These are phyloP conservation scores for Neostapfia colusana DNA, from an alignment of 176 grass and related monocot species.

Conservation along the genomic window DNA sequence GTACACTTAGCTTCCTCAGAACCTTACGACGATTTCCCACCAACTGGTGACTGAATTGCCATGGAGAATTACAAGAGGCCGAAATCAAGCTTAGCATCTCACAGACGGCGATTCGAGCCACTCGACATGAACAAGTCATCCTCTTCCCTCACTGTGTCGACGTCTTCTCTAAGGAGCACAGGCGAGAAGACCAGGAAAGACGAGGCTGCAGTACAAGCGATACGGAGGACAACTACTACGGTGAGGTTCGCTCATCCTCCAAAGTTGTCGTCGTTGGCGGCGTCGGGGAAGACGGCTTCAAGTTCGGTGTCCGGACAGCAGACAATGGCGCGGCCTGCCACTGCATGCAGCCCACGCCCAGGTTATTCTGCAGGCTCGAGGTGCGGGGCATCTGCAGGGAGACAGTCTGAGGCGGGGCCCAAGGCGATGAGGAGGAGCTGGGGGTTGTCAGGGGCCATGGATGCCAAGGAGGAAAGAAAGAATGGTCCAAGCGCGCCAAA, in stretches of 20 bases:
- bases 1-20: background rate
- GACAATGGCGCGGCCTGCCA: constrained; percentile 22
- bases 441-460: background rate
- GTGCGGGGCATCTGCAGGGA: background rate
- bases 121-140: constrained; percentile 35
- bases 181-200: constrained; percentile 1
- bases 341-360: constrained; percentile 12
- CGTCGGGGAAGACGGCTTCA: background rate
- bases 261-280: background rate
- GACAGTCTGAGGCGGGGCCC: constrained; percentile 1
- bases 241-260: constrained; percentile 40
- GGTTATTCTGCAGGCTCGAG: constrained; percentile 23
- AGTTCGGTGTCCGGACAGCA: background rate
- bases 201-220: background rate
- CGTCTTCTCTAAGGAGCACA: constrained; percentile 38
- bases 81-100: background rate
- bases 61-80: constrained; percentile 44
- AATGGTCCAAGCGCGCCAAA: background rate
- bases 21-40: background rate
- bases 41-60: background rate
- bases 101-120: constrained; percentile 18
- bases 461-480: constrained; percentile 3
- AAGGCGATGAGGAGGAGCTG: constrained; percentile 40
- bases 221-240: constrained; percentile 16
- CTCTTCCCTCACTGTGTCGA: constrained; percentile 39